Percentiles rank a stretch among this genome's conserved stretches.
phyloP scores from a whole-genome alignment of 176 grass and related monocot species.

The Juncus effusus region DNA sequence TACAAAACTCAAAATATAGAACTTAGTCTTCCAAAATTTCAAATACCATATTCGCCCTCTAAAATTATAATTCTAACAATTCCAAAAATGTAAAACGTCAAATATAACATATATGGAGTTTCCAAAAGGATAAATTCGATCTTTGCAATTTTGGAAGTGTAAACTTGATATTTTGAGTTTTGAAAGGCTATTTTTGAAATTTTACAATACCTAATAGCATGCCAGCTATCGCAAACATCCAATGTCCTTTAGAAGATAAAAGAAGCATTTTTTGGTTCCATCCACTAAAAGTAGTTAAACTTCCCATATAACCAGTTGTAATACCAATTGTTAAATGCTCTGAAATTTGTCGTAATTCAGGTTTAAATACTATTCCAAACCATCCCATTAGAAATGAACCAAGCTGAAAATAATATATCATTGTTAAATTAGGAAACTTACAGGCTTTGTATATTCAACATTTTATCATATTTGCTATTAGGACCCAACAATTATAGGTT shows the following conservation, averaged over 20 bases:
- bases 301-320: conserved; percentile 80
- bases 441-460: too few species aligned
- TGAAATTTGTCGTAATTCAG: conserved; percentile 62
- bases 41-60: too few species aligned
- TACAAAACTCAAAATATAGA: too few species aligned
- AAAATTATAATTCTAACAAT: too few species aligned
- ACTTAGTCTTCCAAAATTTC: too few species aligned
- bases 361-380: conserved; percentile 94
- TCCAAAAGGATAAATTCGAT: too few species aligned
- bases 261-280: conserved; percentile 87
- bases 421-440: not conserved
- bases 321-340: conserved; percentile 76
- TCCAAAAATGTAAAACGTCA: too few species aligned
- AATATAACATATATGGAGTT: too few species aligned
- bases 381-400: conserved; percentile 97
- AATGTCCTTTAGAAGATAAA: conserved; percentile 80
- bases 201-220: conserved; percentile 61
- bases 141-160: too few species aligned
- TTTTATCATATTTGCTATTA: too few species aligned
- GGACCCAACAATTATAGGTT: too few species aligned
- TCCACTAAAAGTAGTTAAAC: conserved; percentile 91
- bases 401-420: conserved; percentile 37
- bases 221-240: conserved; percentile 63
- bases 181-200: not conserved
- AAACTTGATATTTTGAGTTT: not conserved